Conservation (phyloP, 345 rosid species). For the Luvunga scandens region DNA sequence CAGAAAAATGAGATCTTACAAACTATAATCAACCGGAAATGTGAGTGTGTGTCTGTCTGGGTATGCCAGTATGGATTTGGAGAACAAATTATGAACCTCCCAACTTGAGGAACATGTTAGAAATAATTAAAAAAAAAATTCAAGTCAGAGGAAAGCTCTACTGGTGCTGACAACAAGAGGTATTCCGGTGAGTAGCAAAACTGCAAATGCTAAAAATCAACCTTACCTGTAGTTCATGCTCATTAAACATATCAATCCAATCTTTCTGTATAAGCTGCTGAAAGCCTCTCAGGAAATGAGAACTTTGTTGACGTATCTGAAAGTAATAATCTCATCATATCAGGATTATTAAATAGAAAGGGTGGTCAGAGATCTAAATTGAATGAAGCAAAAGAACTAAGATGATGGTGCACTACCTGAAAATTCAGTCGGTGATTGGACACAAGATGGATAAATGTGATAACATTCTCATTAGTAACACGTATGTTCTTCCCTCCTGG, state of each 20-base stretch:
- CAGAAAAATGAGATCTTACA: constrained; percentile 10
- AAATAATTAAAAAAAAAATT: not conserved
- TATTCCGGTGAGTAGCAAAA: not conserved
- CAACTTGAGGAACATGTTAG: not conserved
- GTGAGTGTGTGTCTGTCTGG: not conserved
- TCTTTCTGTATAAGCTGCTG: constrained; percentile 92
- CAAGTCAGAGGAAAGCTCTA: not conserved
- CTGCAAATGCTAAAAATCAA: constrained; percentile 4
- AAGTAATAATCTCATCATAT: constrained; percentile 9
- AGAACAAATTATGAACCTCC: not conserved
- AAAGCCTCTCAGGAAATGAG: constrained; percentile 90
- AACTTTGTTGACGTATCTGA: constrained; percentile 95
- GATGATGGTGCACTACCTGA: constrained; percentile 51
- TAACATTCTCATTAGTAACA: constrained; percentile 88
- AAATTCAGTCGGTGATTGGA: constrained; percentile 93
- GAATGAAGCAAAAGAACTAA: constrained; percentile 2
- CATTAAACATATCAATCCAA: constrained; percentile 98
- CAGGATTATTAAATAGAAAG: constrained; percentile 7
- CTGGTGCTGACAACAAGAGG: not conserved
- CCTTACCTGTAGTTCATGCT: constrained; percentile 94
- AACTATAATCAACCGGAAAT: not conserved
- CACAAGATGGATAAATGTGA: constrained; percentile 88
- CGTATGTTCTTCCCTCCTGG: constrained; percentile 78
- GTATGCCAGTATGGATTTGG: not conserved
- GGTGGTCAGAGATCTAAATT: not conserved